A percentile compares a stretch with the other conserved stretches of the same genome.
phyloP scores from a whole-genome alignment of 192 early-diverging fungal genomes.

The Mortierella hygrophila region DNA sequence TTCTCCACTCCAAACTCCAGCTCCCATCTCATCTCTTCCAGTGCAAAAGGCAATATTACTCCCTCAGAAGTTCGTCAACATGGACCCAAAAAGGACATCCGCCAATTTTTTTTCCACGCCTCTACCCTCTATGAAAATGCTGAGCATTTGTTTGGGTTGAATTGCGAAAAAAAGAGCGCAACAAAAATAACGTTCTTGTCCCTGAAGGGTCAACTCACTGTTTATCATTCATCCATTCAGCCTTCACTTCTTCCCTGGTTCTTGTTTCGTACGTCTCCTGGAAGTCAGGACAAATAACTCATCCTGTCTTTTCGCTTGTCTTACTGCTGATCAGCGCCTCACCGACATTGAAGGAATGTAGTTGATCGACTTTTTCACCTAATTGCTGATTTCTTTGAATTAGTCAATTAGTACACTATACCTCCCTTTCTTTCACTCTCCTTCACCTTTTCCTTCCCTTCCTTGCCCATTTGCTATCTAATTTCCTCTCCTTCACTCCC shows the following conservation, averaged over 20 bases:
- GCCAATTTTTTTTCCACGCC: constrained; percentile 4
- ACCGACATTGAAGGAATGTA: too few relatives aligned
- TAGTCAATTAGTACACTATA: neutral
- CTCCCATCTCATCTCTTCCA: too few relatives aligned
- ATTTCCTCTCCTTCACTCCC: neutral
- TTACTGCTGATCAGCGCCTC: too few relatives aligned
- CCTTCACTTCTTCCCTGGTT: neutral
- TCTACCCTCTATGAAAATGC: neutral
- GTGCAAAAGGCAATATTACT: neutral
- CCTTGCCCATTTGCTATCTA: neutral
- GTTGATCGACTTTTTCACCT: too few relatives aligned
- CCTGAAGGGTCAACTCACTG: neutral
- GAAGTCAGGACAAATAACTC: neutral
- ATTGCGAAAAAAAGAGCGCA: constrained; percentile 1
- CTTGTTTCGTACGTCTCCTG: neutral
- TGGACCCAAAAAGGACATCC: neutral
- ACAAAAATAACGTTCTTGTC: neutral
- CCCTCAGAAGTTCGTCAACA: neutral
- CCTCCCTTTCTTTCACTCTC: neutral
- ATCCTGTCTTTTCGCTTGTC: neutral
- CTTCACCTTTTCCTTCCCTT: neutral
- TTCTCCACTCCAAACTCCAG: neutral
- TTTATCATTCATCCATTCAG: neutral
- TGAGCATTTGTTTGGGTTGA: neutral
- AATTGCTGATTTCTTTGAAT: too few relatives aligned